Evolutionary conservation across 257 asterid genomes (phyloP).

Genomic region (Cordia subcordata): DNA sequence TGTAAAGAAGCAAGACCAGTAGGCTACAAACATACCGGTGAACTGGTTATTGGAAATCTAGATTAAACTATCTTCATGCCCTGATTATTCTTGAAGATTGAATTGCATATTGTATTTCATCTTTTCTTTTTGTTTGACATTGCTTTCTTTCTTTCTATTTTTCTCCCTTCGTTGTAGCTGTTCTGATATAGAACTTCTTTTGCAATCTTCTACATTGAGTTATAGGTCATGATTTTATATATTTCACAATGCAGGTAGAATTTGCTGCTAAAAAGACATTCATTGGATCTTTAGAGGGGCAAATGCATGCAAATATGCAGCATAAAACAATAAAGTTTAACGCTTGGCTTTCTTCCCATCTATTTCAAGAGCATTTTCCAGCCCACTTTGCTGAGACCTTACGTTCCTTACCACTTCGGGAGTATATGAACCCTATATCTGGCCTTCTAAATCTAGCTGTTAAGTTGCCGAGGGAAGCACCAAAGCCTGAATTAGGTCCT

Average conservation of each 20-base stretch:
- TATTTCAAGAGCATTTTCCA: slow-evolving; percentile 80
- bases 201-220: too few relatives aligned
- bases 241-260: slow-evolving; percentile 63
- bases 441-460: slow-evolving; percentile 79
- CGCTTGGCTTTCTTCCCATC: slow-evolving; percentile 75
- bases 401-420: slow-evolving; percentile 75
- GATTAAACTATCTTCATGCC: too few relatives aligned
- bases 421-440: slow-evolving; percentile 68
- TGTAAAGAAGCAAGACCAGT: too few relatives aligned
- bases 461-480: slow-evolving; percentile 61
- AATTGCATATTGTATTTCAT: too few relatives aligned
- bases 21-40: too few relatives aligned
- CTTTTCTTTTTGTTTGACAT: too few relatives aligned
- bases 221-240: background rate
- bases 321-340: slow-evolving; percentile 60
- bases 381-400: slow-evolving; percentile 65
- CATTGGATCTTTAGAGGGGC: slow-evolving; percentile 77
- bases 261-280: slow-evolving; percentile 55
- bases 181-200: too few relatives aligned
- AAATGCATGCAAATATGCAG: slow-evolving; percentile 57
- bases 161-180: background rate
- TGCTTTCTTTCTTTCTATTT: background rate
- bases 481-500: slow-evolving; percentile 77
- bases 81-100: too few relatives aligned
- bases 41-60: too few relatives aligned